Conservation (phyloP, 2,329 filamentous ascomycete genomes). For the Blastomyces gilchristii region DNA sequence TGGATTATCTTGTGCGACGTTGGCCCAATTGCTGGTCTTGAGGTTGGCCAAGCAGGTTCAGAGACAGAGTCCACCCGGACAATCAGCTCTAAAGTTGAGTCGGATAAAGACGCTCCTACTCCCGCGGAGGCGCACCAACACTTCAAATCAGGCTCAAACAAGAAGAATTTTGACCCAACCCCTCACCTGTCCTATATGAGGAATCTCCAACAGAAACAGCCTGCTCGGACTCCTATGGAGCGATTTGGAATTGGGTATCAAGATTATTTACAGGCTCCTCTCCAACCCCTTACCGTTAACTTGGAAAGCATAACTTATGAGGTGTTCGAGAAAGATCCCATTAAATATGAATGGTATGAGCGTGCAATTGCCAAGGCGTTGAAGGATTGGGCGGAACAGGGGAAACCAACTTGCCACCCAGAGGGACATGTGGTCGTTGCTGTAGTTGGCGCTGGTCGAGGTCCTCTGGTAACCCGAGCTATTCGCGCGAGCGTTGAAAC, state of each 20-base stretch:
- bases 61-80: conserved; percentile 14
- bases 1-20: conserved; percentile 53
- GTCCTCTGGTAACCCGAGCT: conserved; percentile 80
- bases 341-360: conserved; percentile 97
- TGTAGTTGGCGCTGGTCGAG: conserved; percentile 85
- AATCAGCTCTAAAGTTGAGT: background rate
- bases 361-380: conserved; percentile 71
- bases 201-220: conserved; percentile 74
- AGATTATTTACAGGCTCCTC: conserved; percentile 87
- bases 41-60: conserved; percentile 18
- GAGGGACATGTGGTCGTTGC: conserved; percentile 70
- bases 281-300: conserved; percentile 92
- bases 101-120: conserved; percentile 49
- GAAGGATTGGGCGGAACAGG: conserved; percentile 61
- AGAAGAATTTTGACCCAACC: conserved; percentile 46
- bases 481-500: conserved; percentile 67
- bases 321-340: conserved; percentile 94
- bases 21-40: conserved; percentile 41
- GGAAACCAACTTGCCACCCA: conserved; percentile 63
- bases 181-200: conserved; percentile 71
- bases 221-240: conserved; percentile 52
- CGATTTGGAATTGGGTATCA: conserved; percentile 65
- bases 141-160: conserved; percentile 30
- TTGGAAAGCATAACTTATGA: conserved; percentile 96
- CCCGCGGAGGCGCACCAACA: conserved; percentile 54